Conservation (phyloP, 768 basidiomycete genomes). For the Grammothele lineata region DNA sequence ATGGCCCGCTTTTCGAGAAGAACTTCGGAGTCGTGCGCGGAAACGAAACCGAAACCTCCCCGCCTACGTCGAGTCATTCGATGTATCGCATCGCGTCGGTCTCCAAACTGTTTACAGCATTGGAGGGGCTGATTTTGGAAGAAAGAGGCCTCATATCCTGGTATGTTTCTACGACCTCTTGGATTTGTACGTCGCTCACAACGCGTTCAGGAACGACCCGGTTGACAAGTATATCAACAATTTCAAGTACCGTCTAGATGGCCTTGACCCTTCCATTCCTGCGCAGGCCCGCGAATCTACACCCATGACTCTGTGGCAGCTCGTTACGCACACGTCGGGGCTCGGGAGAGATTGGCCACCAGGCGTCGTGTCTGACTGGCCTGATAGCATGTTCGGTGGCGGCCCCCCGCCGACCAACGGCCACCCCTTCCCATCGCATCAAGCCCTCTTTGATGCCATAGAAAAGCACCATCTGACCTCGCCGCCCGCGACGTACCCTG, state of each 20-base stretch:
- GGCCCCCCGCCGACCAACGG: constrained; percentile 29
- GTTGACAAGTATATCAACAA: constrained; percentile 41
- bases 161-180: constrained; percentile 11
- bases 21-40: constrained; percentile 33
- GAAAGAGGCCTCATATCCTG: constrained; percentile 36
- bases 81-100: constrained; percentile 51
- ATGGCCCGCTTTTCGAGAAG: constrained; percentile 41
- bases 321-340: constrained; percentile 29
- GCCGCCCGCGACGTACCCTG: constrained; percentile 39
- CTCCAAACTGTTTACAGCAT: constrained; percentile 45
- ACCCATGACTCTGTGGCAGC: constrained; percentile 25
- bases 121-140: constrained; percentile 46
- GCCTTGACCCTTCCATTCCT: constrained; percentile 10
- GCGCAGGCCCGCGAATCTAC: neutral
- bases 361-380: constrained; percentile 37
- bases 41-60: constrained; percentile 10
- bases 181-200: neutral
- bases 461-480: constrained; percentile 36
- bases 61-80: constrained; percentile 30
- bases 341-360: constrained; percentile 35
- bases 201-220: constrained; percentile 41
- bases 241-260: constrained; percentile 27
- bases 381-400: constrained; percentile 26
- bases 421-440: constrained; percentile 28
- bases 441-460: constrained; percentile 33